Conservation (phyloP, 345 rosid species). For the Brassica carinata region DNA sequence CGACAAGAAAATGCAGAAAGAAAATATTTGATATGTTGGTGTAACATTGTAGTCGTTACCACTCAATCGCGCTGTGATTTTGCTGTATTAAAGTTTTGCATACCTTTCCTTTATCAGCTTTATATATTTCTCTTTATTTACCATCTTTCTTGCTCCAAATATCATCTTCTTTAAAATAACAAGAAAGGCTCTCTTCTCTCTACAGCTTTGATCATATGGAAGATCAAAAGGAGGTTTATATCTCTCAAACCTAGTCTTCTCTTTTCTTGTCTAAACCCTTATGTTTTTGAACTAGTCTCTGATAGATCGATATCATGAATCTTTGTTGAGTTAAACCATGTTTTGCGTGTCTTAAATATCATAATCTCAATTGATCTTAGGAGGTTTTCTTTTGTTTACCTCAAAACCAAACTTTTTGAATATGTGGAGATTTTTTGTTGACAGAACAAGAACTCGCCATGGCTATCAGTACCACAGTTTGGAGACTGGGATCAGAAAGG, state of each 20-base stretch:
- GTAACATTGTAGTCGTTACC: background rate
- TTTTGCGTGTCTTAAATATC: background rate
- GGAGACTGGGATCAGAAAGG: conserved; percentile 99
- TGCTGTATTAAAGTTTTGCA: conserved; percentile 24
- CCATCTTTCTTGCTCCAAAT: background rate
- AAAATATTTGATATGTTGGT: background rate
- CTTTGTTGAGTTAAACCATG: background rate
- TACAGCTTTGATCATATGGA: conserved; percentile 48
- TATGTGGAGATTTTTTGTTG: conserved; percentile 10
- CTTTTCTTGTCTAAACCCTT: background rate
- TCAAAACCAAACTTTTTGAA: background rate
- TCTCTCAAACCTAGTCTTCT: background rate
- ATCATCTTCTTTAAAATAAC: background rate
- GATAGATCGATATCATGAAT: background rate
- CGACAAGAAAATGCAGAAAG: background rate
- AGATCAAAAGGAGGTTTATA: conserved; percentile 61
- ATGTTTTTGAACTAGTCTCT: background rate
- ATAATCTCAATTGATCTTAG: background rate
- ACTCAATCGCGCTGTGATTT: background rate
- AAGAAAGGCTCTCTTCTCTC: conserved; percentile 2
- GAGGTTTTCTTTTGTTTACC: background rate
- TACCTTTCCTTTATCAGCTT: background rate
- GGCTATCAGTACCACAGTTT: conserved; percentile 96
- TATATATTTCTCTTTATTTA: background rate
- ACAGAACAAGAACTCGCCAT: conserved; percentile 64